phyloP scores from a whole-genome alignment of 768 basidiomycete genomes.

The Russula virescens region DNA sequence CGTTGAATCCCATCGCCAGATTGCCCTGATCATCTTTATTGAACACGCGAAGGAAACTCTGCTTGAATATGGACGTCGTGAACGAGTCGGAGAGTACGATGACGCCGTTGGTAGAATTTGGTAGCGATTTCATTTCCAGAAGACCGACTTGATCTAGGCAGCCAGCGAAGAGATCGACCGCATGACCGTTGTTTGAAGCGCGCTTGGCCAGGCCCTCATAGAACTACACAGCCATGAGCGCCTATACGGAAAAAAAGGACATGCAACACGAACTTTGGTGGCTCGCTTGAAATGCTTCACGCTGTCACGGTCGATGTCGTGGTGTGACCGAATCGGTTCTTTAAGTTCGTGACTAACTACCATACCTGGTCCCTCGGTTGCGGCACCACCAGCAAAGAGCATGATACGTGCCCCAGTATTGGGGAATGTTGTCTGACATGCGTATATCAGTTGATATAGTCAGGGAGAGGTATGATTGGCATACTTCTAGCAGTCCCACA shows the following conservation, averaged over 20 bases:
- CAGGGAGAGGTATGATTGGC: constrained; percentile 14
- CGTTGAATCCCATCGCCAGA: constrained; percentile 97
- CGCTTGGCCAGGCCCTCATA: constrained; percentile 93
- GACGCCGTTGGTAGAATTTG: constrained; percentile 94
- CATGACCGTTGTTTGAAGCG: constrained; percentile 90
- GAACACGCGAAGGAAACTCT: constrained; percentile 90
- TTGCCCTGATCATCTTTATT: constrained; percentile 89
- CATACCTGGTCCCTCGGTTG: constrained; percentile 95
- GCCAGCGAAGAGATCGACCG: constrained; percentile 92
- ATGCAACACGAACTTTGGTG: constrained; percentile 60
- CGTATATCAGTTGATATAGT: not conserved
- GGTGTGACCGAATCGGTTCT: constrained; percentile 97
- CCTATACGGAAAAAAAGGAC: not conserved
- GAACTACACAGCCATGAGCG: constrained; percentile 48
- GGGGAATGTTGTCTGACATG: constrained; percentile 72
- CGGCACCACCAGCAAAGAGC: constrained; percentile 92
- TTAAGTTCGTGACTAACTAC: constrained; percentile 93
- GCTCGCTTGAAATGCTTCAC: constrained; percentile 98
- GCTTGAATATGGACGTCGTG: constrained; percentile 97
- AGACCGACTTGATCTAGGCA: constrained; percentile 98
- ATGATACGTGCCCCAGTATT: constrained; percentile 96
- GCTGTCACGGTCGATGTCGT: constrained; percentile 95
- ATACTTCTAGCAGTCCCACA: constrained; percentile 81
- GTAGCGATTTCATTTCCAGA: constrained; percentile 93
- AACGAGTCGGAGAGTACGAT: constrained; percentile 97